phyloP scores from a whole-genome alignment of 495 filamentous ascomycete species.

The Penicillium goetzii region DNA sequence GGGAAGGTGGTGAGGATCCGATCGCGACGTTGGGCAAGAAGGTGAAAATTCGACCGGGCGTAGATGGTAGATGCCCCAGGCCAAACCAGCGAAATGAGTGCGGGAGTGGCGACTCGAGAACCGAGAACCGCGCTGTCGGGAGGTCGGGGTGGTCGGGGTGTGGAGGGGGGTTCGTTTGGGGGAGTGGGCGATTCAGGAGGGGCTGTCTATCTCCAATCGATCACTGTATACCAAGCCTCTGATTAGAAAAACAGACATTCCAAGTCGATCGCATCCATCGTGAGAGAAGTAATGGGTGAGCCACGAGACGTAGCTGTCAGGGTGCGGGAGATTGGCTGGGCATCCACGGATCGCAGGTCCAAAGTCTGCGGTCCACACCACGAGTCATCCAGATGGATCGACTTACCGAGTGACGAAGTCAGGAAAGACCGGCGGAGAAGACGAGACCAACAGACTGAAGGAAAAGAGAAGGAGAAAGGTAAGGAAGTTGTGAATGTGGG shows the following conservation, averaged over 20 bases:
- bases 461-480: neutral
- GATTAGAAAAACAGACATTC: neutral
- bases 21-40: slow-evolving; percentile 5
- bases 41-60: slow-evolving; percentile 9
- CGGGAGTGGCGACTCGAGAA: slow-evolving; percentile 20
- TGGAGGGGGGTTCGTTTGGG: slow-evolving; percentile 2
- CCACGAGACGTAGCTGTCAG: slow-evolving; percentile 41
- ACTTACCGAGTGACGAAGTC: slow-evolving; percentile 12
- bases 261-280: slow-evolving; percentile 2
- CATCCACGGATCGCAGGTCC: slow-evolving; percentile 43
- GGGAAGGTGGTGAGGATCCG: slow-evolving; percentile 3
- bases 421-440: neutral
- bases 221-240: slow-evolving; percentile 1
- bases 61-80: slow-evolving; percentile 5
- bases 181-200: neutral
- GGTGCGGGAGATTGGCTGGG: slow-evolving; percentile 46
- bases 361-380: slow-evolving; percentile 29
- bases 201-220: neutral
- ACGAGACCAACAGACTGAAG: neutral
- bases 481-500: neutral
- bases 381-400: neutral
- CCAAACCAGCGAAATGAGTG: slow-evolving; percentile 17
- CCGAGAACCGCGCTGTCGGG: slow-evolving; percentile 13
- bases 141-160: slow-evolving; percentile 1
- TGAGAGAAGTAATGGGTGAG: slow-evolving; percentile 31